phyloP scores from a whole-genome alignment of 805 yeast species.

The Ogataea corticis region DNA sequence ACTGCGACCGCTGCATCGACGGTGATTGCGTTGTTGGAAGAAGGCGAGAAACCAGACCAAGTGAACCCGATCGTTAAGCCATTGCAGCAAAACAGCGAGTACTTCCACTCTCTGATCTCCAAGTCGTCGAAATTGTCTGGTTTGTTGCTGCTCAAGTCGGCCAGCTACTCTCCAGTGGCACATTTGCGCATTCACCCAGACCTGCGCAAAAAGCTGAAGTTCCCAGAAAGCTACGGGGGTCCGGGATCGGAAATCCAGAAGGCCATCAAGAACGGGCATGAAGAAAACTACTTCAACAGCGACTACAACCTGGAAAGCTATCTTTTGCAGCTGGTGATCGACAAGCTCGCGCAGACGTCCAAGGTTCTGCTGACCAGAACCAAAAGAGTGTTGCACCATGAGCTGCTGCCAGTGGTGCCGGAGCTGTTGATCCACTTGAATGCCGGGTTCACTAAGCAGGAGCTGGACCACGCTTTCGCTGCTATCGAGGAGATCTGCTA shows the following conservation, averaged over 20 bases:
- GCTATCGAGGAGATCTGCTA: conserved; percentile 35
- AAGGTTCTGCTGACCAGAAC: conserved; percentile 55
- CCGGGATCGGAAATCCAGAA: conserved; percentile 39
- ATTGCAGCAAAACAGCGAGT: conserved; percentile 42
- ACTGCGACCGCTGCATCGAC: conserved; percentile 65
- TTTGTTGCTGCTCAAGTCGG: conserved; percentile 54
- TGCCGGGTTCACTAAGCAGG: conserved; percentile 45
- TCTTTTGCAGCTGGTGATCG: conserved; percentile 67
- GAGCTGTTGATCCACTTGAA: conserved; percentile 54
- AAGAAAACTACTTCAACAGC: conserved; percentile 42
- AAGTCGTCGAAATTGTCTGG: conserved; percentile 38
- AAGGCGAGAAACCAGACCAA: conserved; percentile 35
- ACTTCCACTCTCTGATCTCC: conserved; percentile 42
- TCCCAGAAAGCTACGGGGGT: conserved; percentile 55
- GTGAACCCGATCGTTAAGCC: conserved; percentile 37
- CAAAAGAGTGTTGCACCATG: conserved; percentile 71
- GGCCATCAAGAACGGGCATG: conserved; percentile 47
- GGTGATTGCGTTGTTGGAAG: conserved; percentile 47
- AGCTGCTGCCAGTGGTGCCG: conserved; percentile 67
- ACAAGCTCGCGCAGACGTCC: conserved; percentile 47
- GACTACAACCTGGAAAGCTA: conserved; percentile 54
- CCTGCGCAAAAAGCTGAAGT: conserved; percentile 42
- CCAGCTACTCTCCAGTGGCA: conserved; percentile 62
- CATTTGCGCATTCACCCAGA: conserved; percentile 60
- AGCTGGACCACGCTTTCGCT: conserved; percentile 44